These are phyloP conservation scores for Leccinum variicolor DNA, from an alignment of 768 basidiomycete species.

Conservation along the genomic window DNA sequence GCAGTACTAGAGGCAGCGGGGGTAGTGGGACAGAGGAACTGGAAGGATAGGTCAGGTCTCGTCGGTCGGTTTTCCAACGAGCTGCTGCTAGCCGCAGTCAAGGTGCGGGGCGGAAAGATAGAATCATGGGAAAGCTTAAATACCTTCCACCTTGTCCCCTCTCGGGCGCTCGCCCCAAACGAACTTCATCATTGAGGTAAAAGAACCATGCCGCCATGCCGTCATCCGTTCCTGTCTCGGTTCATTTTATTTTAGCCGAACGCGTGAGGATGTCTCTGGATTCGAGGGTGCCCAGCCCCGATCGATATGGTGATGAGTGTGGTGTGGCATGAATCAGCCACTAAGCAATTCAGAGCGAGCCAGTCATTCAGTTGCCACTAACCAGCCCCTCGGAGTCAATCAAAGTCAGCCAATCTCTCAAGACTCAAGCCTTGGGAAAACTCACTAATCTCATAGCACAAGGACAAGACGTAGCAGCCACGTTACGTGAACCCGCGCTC, in stretches of 20 bases:
- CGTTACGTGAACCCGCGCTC: no score
- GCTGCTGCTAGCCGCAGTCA: neutral
- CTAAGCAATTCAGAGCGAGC: no score
- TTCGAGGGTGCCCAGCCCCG: neutral
- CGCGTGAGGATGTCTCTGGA: neutral
- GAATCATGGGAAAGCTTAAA: conserved; percentile 16
- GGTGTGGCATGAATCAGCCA: no score
- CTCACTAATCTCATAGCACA: no score
- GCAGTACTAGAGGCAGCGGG: neutral
- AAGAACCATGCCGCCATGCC: conserved; percentile 13
- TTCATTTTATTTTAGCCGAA: conserved; percentile 1
- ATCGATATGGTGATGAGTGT: neutral
- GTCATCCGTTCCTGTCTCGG: conserved; percentile 2
- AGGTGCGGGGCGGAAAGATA: neutral
- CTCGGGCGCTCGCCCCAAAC: neutral
- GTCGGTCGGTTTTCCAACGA: neutral
- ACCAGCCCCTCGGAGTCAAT: neutral
- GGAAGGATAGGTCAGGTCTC: neutral
- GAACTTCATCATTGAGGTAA: neutral
- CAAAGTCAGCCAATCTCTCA: no score
- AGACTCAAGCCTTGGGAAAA: neutral
- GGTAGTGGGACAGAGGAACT: no score
- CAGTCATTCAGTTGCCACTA: neutral
- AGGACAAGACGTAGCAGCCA: no score
- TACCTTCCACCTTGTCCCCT: conserved; percentile 6